Evolutionary conservation across 495 filamentous ascomycete species (phyloP).

Genomic region (Penicillium desertorum): DNA sequence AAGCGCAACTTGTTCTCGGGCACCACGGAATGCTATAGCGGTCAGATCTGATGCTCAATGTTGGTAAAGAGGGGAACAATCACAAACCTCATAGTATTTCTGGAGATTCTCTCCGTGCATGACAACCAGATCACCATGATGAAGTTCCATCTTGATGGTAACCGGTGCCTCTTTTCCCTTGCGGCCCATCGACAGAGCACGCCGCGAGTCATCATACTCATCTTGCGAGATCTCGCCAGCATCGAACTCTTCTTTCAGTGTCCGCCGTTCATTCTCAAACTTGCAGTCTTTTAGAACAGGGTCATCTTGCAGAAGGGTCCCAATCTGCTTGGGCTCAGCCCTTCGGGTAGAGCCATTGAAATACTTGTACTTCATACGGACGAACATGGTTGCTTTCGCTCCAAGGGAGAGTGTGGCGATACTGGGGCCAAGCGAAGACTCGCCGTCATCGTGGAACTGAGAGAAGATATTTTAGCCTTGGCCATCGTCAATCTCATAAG

Average conservation of each 20-base stretch:
- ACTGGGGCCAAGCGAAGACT: slow-evolving; percentile 68
- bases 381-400: slow-evolving; percentile 61
- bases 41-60: background rate
- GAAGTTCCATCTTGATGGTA: slow-evolving; percentile 45
- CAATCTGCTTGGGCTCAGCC: slow-evolving; percentile 8
- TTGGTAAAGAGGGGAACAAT: background rate
- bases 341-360: slow-evolving; percentile 40
- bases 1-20: slow-evolving; percentile 61
- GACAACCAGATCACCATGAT: slow-evolving; percentile 78
- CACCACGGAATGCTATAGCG: slow-evolving; percentile 58
- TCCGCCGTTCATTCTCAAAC: slow-evolving; percentile 37
- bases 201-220: slow-evolving; percentile 23
- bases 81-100: slow-evolving; percentile 65
- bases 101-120: slow-evolving; percentile 79
- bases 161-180: slow-evolving; percentile 20
- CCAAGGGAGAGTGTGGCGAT: slow-evolving; percentile 78
- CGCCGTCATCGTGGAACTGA: slow-evolving; percentile 75
- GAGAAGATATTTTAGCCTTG: slow-evolving; percentile 1
- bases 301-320: slow-evolving; percentile 19
- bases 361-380: slow-evolving; percentile 65
- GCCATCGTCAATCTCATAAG: background rate
- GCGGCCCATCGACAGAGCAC: slow-evolving; percentile 9
- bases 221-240: slow-evolving; percentile 21
- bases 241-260: slow-evolving; percentile 34
- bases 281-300: slow-evolving; percentile 40